phyloP scores from a whole-genome alignment of 768 basidiomycete species.

The Boletus eberwhitei region DNA sequence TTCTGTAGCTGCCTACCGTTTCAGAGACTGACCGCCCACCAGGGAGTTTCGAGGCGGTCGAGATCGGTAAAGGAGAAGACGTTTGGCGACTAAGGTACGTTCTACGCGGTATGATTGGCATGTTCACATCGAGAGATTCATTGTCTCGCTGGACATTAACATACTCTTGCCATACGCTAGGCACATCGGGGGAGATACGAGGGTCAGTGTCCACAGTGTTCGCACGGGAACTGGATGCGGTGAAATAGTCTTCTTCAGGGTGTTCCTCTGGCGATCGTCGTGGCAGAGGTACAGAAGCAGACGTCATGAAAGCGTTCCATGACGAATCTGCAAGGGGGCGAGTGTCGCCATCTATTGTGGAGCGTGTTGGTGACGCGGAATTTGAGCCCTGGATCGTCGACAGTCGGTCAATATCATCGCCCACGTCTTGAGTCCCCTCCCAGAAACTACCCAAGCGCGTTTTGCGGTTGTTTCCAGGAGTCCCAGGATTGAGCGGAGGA shows the following conservation, averaged over 20 bases:
- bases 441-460: conserved; percentile 67
- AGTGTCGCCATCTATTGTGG: conserved; percentile 5
- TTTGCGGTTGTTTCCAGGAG: conserved; percentile 51
- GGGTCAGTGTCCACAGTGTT: conserved; percentile 18
- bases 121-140: conserved; percentile 28
- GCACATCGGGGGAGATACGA: conserved; percentile 14
- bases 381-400: conserved; percentile 25
- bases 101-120: conserved; percentile 46
- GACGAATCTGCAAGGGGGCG: conserved; percentile 3
- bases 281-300: conserved; percentile 17
- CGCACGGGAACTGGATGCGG: conserved; percentile 24
- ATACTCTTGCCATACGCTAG: conserved; percentile 29
- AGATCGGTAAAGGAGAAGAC: conserved; percentile 58
- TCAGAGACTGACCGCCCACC: conserved; percentile 34
- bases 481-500: conserved; percentile 36
- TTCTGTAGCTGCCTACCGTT: conserved; percentile 33
- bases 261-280: conserved; percentile 25
- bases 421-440: conserved; percentile 71
- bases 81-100: conserved; percentile 58
- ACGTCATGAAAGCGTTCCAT: conserved; percentile 4
- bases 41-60: conserved; percentile 29
- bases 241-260: conserved; percentile 32
- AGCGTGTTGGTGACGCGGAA: conserved; percentile 21
- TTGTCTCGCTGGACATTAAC: conserved; percentile 24
- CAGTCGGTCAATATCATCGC: conserved; percentile 29